phyloP scores from a whole-genome alignment of 441 rosid genomes.

The Syzygium malaccense region DNA sequence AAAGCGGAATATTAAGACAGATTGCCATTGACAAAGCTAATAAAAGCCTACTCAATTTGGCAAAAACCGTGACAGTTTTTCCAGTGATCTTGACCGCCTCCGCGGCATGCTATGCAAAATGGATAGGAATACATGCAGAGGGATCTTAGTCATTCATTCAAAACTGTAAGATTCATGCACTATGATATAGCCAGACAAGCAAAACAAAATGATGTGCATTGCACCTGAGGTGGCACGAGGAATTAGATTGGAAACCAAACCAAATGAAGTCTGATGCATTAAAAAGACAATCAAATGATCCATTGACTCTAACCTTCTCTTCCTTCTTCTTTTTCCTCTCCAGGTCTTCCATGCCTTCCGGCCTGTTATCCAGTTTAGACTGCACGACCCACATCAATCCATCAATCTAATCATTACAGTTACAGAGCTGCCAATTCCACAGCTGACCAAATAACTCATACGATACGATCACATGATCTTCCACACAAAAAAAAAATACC shows the following conservation, averaged over 20 bases:
- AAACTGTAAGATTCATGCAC: background rate
- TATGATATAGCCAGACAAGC: background rate
- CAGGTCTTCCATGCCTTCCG: slow-evolving; percentile 47
- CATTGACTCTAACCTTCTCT: slow-evolving; percentile 43
- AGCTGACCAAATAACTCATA: background rate
- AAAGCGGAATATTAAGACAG: background rate
- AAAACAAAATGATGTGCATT: background rate
- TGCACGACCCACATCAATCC: background rate
- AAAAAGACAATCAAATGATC: background rate
- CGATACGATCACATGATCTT: background rate
- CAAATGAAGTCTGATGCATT: background rate
- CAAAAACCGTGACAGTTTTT: background rate
- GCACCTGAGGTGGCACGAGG: background rate
- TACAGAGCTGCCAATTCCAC: background rate
- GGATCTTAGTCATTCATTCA: background rate
- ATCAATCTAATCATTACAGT: background rate
- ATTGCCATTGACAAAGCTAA: background rate
- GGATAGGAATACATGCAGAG: background rate
- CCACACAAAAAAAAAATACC: background rate
- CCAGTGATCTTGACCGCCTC: background rate
- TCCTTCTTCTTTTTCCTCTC: slow-evolving; percentile 92
- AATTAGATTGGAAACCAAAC: background rate
- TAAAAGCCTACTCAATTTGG: background rate
- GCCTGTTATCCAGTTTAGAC: slow-evolving; percentile 43
- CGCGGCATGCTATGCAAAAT: background rate